Evolutionary conservation across 176 grass and related monocot species (phyloP).

Genomic region (Neostapfia colusana): DNA sequence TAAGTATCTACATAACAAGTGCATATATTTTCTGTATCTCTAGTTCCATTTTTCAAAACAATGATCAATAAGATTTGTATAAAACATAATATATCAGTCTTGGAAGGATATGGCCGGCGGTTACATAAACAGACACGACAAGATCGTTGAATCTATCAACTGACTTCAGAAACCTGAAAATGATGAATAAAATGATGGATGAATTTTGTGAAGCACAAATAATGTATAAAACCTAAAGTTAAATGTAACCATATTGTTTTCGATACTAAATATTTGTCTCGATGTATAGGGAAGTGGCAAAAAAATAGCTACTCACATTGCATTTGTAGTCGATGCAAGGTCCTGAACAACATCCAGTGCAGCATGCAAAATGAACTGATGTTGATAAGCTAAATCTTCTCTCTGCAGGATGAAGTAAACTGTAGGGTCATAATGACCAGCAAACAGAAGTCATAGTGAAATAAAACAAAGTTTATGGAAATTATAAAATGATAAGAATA

Average conservation of each 20-base stretch:
- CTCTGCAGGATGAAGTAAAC: conserved; percentile 39
- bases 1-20: neutral
- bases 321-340: conserved; percentile 65
- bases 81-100: neutral
- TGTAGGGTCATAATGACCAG: neutral
- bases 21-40: neutral
- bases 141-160: conserved; percentile 79
- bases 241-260: no score
- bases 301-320: conserved; percentile 43
- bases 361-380: conserved; percentile 70
- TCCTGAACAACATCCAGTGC: conserved; percentile 74
- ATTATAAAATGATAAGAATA: neutral
- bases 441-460: neutral
- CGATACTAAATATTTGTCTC: neutral
- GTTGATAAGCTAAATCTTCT: conserved; percentile 61
- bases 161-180: conserved; percentile 75
- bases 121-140: conserved; percentile 69
- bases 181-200: neutral
- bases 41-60: neutral
- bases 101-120: conserved; percentile 80
- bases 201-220: conserved; percentile 14
- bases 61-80: neutral
- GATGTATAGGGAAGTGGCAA: neutral
- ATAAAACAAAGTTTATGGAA: neutral
- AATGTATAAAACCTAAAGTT: neutral